Evolutionary conservation across 2,329 filamentous ascomycete genomes (phyloP).

Genomic region (Fusarium acutatum): DNA sequence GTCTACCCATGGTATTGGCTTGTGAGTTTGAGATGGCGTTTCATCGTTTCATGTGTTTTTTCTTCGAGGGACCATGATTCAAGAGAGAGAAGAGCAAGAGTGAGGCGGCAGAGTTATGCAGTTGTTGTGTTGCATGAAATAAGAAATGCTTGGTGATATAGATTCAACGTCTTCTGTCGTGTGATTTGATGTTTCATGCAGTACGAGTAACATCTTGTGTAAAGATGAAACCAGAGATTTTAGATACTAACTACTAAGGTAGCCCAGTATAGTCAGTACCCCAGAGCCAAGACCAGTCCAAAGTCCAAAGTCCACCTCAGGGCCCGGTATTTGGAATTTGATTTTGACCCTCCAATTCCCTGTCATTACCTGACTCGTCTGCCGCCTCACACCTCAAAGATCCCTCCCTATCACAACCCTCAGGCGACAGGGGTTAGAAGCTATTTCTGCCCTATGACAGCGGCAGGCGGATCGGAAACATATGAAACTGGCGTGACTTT

Average conservation of each 20-base stretch:
- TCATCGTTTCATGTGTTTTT: slow-evolving; percentile 25
- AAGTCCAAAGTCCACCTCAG: background rate
- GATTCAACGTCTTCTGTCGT: background rate
- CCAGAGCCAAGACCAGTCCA: background rate
- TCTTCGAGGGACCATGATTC: background rate
- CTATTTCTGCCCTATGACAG: slow-evolving; percentile 26
- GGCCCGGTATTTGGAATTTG: slow-evolving; percentile 19
- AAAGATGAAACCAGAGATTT: background rate
- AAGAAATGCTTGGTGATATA: background rate
- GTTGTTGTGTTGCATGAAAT: background rate
- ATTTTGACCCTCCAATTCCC: slow-evolving; percentile 6
- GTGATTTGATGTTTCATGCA: slow-evolving; percentile 3
- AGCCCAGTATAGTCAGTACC: background rate
- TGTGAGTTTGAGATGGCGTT: slow-evolving; percentile 30
- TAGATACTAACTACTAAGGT: background rate
- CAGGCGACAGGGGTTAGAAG: slow-evolving; percentile 5
- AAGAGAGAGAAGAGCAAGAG: background rate
- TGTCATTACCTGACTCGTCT: slow-evolving; percentile 21
- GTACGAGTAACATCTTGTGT: slow-evolving; percentile 4
- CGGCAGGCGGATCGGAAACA: background rate
- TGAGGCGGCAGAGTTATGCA: background rate
- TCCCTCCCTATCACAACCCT: slow-evolving; percentile 16
- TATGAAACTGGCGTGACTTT: slow-evolving; percentile 33
- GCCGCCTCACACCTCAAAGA: slow-evolving; percentile 14
- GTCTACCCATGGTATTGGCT: slow-evolving; percentile 18